These are phyloP conservation scores for Xylaria sp. DNA, from an alignment of 2,329 filamentous ascomycete genomes.

Conservation along the genomic window DNA sequence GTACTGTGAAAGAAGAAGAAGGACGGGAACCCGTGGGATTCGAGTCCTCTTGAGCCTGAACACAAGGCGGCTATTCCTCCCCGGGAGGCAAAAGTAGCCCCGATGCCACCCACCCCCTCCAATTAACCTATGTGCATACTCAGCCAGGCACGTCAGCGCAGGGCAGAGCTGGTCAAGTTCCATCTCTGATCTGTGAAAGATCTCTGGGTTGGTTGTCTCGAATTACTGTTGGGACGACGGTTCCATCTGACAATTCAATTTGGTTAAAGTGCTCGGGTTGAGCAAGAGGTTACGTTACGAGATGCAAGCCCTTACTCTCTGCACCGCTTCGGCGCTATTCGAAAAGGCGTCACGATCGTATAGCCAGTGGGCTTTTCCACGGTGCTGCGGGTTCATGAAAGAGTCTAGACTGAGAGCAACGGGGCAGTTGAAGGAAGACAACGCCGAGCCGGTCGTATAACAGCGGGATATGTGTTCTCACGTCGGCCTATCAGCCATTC, in stretches of 20 bases:
- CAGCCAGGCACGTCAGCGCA: background rate
- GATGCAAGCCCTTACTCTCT: background rate
- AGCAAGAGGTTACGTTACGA: background rate
- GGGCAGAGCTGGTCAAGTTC: background rate
- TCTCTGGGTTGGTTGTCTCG: too few relatives aligned
- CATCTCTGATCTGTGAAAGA: too few relatives aligned
- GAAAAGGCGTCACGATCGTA: background rate
- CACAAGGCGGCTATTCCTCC: conserved; percentile 9
- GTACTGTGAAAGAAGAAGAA: too few relatives aligned
- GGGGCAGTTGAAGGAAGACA: background rate
- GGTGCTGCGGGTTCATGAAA: background rate
- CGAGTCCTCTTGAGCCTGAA: conserved; percentile 4
- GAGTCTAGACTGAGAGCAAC: background rate
- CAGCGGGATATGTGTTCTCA: too few relatives aligned
- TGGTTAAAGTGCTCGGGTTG: background rate
- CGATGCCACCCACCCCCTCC: conserved; percentile 23
- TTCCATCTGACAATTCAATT: background rate
- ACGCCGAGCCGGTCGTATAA: background rate
- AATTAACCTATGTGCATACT: conserved; percentile 22
- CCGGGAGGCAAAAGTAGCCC: conserved; percentile 21
- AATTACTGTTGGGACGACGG: too few relatives aligned
- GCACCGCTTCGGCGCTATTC: background rate
- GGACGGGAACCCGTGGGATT: background rate
- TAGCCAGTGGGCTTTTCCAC: background rate
- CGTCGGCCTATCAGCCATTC: too few relatives aligned